Evolutionary conservation across 768 basidiomycete genomes (phyloP), one percentile per base, ranked within the genome.

Genomic region (Psilocybe subaeruginosa): DNA sequence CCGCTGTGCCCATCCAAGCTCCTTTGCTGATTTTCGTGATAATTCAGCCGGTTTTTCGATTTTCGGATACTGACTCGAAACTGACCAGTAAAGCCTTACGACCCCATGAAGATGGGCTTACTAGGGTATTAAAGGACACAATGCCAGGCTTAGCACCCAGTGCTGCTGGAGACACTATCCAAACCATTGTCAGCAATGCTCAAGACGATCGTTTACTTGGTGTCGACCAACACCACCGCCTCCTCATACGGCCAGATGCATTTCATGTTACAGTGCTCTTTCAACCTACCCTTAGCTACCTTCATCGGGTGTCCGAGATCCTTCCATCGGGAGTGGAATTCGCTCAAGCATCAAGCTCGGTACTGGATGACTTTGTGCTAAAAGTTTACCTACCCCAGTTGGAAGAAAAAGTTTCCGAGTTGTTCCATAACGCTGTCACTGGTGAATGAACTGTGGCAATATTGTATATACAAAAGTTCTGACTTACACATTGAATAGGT

Each of bases 251-350:
- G 50, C 91, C 97, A 1, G 92, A 98, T 70, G 93, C 95, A 2
- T 98, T 98, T 77, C 94, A 97, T 75, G 93, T 98, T 57, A 91
- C 88, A 53, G 86, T 94, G 14, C 80, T 99, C n/a, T 98, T 99
- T 73, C 92, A 93, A 64, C 97, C 97, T 0, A 97, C 95, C 11
- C 77, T 97, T 19, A 79, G 89, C 0, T 99, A 96, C 73, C 80
- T 98, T 59, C 83, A 89, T 56, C 83, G 89, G 5, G 82, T 94
- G 23, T 78, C 86, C 45, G 84, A 86, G 27, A 78, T 90, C 29
- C 77, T 97, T 30, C 94, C 95, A 1, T 82, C 85, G 50, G 92
- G 89, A 3, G 67, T 84, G 31, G 91, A 92, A 63, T 81, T 83
- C 31, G 82, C 85, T 19, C 80, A 83, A 54, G 82, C 87, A 2